phyloP scores from a whole-genome alignment of 352 stramenopile species.

The Globisporangium parvum region DNA sequence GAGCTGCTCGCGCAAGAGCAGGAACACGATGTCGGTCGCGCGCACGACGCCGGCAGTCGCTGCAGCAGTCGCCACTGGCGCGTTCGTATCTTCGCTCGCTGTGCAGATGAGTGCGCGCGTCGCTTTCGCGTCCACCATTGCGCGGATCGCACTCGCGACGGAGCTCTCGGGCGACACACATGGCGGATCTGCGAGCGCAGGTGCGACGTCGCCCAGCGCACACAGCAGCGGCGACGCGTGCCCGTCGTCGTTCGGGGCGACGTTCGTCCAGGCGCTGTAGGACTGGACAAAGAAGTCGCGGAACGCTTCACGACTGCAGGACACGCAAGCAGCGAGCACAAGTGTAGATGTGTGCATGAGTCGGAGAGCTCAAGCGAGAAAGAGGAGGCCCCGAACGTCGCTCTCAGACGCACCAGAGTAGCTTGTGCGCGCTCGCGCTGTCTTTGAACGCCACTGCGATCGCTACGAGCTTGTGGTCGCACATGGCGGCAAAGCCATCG shows the following conservation, averaged over 20 bases:
- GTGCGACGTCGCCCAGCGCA: conserved; percentile 16
- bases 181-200: conserved; percentile 9
- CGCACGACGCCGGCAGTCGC: conserved; percentile 30
- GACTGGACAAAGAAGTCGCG: conserved; percentile 24
- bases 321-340: not conserved
- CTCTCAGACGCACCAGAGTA: conserved; percentile 9
- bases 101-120: conserved; percentile 28
- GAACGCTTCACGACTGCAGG: conserved; percentile 7
- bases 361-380: not conserved
- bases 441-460: conserved; percentile 20
- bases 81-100: not conserved
- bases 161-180: conserved; percentile 28
- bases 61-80: conserved; percentile 5
- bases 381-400: not conserved
- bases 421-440: not conserved
- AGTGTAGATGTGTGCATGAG: not conserved
- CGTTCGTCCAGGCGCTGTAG: conserved; percentile 7
- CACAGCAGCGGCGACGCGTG: conserved; percentile 19
- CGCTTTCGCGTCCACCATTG: conserved; percentile 31
- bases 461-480: conserved; percentile 19
- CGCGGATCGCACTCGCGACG: conserved; percentile 32
- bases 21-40: conserved; percentile 38
- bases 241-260: not conserved
- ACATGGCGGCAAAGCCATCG: conserved; percentile 33
- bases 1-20: conserved; percentile 53